Base-by-base conservation (phyloP, 139 green algal species). In the Gonium pectorale region DNA sequence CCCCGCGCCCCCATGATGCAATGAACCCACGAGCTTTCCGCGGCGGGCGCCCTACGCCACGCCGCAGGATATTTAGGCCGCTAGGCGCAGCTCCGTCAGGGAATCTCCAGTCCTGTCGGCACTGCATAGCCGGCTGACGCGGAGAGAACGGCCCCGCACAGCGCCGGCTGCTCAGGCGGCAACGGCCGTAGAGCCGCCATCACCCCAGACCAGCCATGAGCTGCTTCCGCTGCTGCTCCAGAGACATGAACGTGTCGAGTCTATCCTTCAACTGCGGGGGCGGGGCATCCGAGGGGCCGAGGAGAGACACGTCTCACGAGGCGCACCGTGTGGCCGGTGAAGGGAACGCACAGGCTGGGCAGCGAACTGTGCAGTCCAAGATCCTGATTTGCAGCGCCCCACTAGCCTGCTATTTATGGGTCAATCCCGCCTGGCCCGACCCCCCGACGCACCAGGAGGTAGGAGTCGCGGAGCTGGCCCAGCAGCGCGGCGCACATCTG, bases 211-310 rank as follows among this genome's bases (percentile, higher is more conserved):
- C 43, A 1, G 62, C 77, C 0, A 73, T 22, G 22, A 83, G 77
- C 77, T 75, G 66, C 85, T 95, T 95, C 5, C 86, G 70, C 79
- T 88, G 87, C 21, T 59, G 72, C 41, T 96, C 93, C 38, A 96
- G 83, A 37, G 89, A 72, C 92, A 95, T 88, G 72, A 96, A 94
- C n/a, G 87, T 49, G 27, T 95, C 85, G 40, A 96, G 85, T 73
- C 80, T 88, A 59, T 29, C 37, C 40, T 91, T 91, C 26, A 96
- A 88, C 73, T 87, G 80, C 9, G 51, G 26, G 37, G 85, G 92
- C 31, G 80, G 84, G 6, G 56, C 41, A 5, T 13, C 49, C 13
- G 49, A 56, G 13, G 49, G 13, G 49, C 49, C 17, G 22, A 43
- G 68, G 19, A 64, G 15, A 64, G 22, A n/a, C n/a, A n/a, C n/a